Evolutionary conservation across 768 basidiomycete genomes (phyloP).

Genomic region (Lactarius tabidus): DNA sequence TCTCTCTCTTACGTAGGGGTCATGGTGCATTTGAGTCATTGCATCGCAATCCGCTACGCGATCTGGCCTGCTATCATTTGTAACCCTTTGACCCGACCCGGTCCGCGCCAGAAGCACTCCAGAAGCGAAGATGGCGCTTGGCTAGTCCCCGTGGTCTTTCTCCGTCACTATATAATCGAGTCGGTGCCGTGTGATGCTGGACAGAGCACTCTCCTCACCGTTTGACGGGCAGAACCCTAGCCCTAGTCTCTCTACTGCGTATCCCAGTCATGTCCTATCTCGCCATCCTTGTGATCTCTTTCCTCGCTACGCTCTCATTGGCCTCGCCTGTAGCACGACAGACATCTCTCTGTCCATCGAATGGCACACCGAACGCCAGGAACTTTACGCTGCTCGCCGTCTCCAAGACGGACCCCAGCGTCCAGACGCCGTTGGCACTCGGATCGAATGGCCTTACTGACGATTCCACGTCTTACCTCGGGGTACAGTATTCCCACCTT

Average conservation of each 20-base stretch:
- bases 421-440: neutral
- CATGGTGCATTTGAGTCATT: neutral
- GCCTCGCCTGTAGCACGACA: neutral
- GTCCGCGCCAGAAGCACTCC: neutral
- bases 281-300: neutral
- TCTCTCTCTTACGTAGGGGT: neutral
- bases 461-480: neutral
- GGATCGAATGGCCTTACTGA: neutral
- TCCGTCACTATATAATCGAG: neutral
- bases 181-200: neutral
- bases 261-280: neutral
- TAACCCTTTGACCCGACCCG: neutral
- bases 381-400: constrained; percentile 10
- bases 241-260: neutral
- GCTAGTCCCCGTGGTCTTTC: neutral
- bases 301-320: neutral
- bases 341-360: neutral
- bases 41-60: neutral
- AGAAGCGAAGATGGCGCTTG: neutral
- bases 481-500: too few species aligned
- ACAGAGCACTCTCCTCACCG: neutral
- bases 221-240: neutral
- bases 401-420: neutral
- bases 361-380: neutral
- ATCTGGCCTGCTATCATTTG: neutral